These are phyloP conservation scores for Fusarium nodosum DNA, from an alignment of 2,329 filamentous ascomycete species.

Conservation along the genomic window DNA sequence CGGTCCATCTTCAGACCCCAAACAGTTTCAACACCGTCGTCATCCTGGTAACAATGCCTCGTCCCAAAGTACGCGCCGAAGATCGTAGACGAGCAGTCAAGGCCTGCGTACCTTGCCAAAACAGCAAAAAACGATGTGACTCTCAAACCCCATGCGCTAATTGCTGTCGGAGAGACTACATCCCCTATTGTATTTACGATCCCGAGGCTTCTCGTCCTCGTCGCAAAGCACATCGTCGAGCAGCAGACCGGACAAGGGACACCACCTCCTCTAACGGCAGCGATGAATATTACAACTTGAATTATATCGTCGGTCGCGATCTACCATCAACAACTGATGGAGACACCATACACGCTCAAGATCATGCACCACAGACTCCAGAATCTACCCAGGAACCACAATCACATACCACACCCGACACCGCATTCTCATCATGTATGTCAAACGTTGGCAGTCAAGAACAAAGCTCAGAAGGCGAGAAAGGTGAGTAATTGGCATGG, in stretches of 20 bases:
- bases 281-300: neutral
- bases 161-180: neutral
- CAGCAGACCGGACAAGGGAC: neutral
- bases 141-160: neutral
- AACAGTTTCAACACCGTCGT: fast-evolving
- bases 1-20: neutral
- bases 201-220: neutral
- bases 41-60: neutral
- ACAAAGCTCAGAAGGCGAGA: neutral
- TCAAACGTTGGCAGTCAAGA: neutral
- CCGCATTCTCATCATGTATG: neutral
- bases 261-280: neutral
- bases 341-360: neutral
- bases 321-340: neutral
- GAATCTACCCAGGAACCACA: neutral
- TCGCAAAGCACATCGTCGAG: neutral
- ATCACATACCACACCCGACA: neutral
- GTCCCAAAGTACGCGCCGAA: neutral
- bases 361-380: neutral
- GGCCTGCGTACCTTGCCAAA: neutral
- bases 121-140: neutral
- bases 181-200: neutral
- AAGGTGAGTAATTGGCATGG: neutral
- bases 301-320: fast-evolving
- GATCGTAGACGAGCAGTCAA: neutral